These are phyloP conservation scores for Pseudognaphalium luteoalbum DNA, from an alignment of 129 eudicot genomes.

Conservation along the genomic window DNA sequence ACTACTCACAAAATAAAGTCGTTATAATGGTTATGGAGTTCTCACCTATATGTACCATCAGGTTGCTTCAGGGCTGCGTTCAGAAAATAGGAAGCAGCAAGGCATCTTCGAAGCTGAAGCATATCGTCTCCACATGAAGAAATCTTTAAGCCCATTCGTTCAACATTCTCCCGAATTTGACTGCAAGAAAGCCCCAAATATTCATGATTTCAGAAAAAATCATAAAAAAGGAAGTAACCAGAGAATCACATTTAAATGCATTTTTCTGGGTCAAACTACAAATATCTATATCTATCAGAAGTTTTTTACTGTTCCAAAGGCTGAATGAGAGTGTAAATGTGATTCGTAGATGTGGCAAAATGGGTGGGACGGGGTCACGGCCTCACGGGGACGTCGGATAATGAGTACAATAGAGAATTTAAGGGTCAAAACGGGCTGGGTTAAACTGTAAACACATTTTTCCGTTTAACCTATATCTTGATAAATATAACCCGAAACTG, in stretches of 20 bases:
- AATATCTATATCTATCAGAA: background rate
- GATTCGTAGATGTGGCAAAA: background rate
- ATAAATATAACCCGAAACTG: background rate
- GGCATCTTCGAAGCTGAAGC: slow-evolving; percentile 73
- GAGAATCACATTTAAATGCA: background rate
- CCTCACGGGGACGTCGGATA: background rate
- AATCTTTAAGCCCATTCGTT: slow-evolving; percentile 78
- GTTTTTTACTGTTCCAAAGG: background rate
- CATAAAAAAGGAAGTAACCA: background rate
- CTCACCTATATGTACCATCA: slow-evolving; percentile 81
- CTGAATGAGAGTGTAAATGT: background rate
- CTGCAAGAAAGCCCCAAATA: slow-evolving; percentile 41
- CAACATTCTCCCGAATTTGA: slow-evolving; percentile 74
- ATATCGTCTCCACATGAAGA: slow-evolving; percentile 84
- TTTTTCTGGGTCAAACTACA: background rate
- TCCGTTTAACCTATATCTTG: background rate
- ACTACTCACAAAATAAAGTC: background rate
- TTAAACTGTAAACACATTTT: background rate
- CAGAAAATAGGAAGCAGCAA: slow-evolving; percentile 88
- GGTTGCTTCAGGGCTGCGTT: slow-evolving; percentile 91
- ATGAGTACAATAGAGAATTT: background rate
- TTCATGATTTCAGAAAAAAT: background rate
- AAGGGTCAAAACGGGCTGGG: background rate
- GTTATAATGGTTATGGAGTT: slow-evolving; percentile 7
- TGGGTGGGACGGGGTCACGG: background rate